These are phyloP conservation scores for Alternaria infectoria DNA, from an alignment of 2,329 filamentous ascomycete genomes.

Conservation along the genomic window DNA sequence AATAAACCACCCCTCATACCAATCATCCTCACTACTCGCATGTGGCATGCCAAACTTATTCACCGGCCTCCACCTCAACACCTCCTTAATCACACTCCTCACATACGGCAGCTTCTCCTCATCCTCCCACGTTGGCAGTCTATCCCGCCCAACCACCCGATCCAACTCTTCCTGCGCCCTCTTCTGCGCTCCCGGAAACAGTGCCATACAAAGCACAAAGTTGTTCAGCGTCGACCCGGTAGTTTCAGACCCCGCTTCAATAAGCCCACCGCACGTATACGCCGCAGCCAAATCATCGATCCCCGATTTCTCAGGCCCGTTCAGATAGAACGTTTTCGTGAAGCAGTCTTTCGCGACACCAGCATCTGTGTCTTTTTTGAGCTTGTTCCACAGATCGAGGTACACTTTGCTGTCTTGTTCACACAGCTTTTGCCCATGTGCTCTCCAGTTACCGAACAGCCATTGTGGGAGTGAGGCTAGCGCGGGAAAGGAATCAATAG, in stretches of 20 bases:
- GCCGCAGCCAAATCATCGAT: slow-evolving; percentile 45
- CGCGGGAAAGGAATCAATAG: slow-evolving; percentile 39
- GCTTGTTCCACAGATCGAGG: slow-evolving; percentile 40
- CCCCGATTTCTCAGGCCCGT: slow-evolving; percentile 37
- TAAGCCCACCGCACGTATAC: slow-evolving; percentile 42
- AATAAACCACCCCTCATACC: slow-evolving; percentile 49
- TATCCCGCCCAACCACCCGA: slow-evolving; percentile 31
- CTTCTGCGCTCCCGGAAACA: slow-evolving; percentile 35
- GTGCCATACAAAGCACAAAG: slow-evolving; percentile 37
- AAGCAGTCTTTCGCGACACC: slow-evolving; percentile 42
- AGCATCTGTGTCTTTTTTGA: slow-evolving; percentile 38
- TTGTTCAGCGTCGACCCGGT: slow-evolving; percentile 41
- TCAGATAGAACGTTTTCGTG: slow-evolving; percentile 44
- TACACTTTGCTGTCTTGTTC: slow-evolving; percentile 42
- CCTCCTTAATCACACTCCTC: slow-evolving; percentile 38
- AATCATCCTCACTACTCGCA: slow-evolving; percentile 42
- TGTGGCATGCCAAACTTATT: slow-evolving; percentile 45
- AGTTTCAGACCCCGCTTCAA: slow-evolving; percentile 46
- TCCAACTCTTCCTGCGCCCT: slow-evolving; percentile 41
- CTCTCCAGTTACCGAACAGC: slow-evolving; percentile 40
- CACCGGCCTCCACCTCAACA: slow-evolving; percentile 39
- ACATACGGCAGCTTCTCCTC: slow-evolving; percentile 46
- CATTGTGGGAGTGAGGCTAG: slow-evolving; percentile 38
- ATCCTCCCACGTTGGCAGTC: slow-evolving; percentile 44
- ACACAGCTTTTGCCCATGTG: slow-evolving; percentile 32